Evolutionary conservation across 805 yeast genomes (phyloP).

Genomic region (Candida sanyiensis): DNA sequence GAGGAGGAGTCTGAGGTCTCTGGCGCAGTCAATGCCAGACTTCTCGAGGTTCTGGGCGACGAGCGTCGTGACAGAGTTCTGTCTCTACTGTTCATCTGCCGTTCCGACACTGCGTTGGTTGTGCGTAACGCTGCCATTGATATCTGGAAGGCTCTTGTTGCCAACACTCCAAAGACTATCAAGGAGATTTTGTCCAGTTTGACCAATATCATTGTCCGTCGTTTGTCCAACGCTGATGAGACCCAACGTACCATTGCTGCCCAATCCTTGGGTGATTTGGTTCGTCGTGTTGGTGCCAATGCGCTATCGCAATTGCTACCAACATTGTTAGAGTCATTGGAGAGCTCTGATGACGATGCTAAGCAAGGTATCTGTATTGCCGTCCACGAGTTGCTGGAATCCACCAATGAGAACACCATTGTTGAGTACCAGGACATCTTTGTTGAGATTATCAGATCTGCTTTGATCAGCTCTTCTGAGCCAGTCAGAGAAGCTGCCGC

Average conservation of each 20-base stretch:
- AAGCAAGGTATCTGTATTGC: constrained; percentile 98
- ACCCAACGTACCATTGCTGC: constrained; percentile 85
- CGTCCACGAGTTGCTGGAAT: constrained; percentile 72
- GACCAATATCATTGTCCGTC: constrained; percentile 70
- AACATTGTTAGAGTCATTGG: constrained; percentile 62
- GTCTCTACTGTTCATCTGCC: constrained; percentile 84
- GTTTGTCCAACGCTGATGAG: constrained; percentile 78
- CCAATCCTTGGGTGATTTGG: constrained; percentile 88
- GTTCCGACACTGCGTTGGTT: constrained; percentile 82
- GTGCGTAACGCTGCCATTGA: constrained; percentile 89
- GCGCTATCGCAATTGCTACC: constrained; percentile 84
- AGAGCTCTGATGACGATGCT: constrained; percentile 65
- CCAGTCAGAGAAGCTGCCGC: constrained; percentile 90
- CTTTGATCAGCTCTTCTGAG: constrained; percentile 68
- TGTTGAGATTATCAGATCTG: constrained; percentile 68
- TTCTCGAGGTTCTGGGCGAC: constrained; percentile 75
- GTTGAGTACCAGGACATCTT: constrained; percentile 60
- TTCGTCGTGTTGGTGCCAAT: constrained; percentile 85
- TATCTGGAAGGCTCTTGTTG: constrained; percentile 94
- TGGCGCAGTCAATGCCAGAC: constrained; percentile 52
- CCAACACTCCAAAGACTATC: constrained; percentile 91
- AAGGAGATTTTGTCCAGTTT: constrained; percentile 87
- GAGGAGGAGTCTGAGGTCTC: constrained; percentile 42
- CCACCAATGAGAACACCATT: constrained; percentile 59
- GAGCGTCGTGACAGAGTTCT: constrained; percentile 85